A percentile compares a stretch with the other conserved stretches of the same genome.
Conservation (phyloP, 78 protist genomes). For the Anaeramoeba flamelloides region DNA sequence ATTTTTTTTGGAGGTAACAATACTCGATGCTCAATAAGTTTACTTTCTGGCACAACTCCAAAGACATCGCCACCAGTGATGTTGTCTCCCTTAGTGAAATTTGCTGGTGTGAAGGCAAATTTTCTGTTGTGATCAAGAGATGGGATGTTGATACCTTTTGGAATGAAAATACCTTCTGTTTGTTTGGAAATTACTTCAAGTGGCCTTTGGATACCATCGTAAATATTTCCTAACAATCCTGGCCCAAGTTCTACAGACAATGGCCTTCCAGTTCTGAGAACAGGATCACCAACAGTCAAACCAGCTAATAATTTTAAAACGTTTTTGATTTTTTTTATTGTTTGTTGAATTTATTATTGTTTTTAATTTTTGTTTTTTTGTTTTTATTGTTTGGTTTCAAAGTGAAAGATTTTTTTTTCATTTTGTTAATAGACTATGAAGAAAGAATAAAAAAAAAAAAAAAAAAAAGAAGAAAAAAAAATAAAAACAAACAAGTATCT, state of each 20-base stretch:
- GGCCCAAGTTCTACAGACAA: slow-evolving; percentile 98
- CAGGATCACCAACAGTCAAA: slow-evolving; percentile 96
- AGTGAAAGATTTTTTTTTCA: slow-evolving; percentile 1
- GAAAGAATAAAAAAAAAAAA: slow-evolving; percentile 8
- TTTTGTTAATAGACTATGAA: slow-evolving; percentile 3
- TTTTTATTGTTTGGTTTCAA: too few species aligned
- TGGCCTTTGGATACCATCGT: slow-evolving; percentile 99
- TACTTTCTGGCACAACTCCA: slow-evolving; percentile 84
- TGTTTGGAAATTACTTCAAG: slow-evolving; percentile 41
- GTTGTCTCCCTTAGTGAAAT: slow-evolving; percentile 73
- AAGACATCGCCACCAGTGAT: slow-evolving; percentile 87
- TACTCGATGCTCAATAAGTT: slow-evolving; percentile 67
- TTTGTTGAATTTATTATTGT: too few species aligned
- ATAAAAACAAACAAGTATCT: slow-evolving; percentile 82
- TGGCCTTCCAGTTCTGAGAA: slow-evolving; percentile 89
- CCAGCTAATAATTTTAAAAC: slow-evolving; percentile 66
- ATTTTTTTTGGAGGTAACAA: slow-evolving; percentile 73
- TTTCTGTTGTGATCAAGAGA: slow-evolving; percentile 46
- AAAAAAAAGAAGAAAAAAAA: too few species aligned
- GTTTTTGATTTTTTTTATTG: too few species aligned
- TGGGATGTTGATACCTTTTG: slow-evolving; percentile 79
- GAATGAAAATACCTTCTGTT: slow-evolving; percentile 85
- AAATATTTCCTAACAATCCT: slow-evolving; percentile 84
- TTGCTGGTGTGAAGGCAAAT: slow-evolving; percentile 85
- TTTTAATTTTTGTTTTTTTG: too few species aligned